A percentile compares a stretch with the other conserved stretches of the same genome.
Evolutionary conservation across 176 grass and related monocot species (phyloP).

Genomic region (Thalia dealbata): DNA sequence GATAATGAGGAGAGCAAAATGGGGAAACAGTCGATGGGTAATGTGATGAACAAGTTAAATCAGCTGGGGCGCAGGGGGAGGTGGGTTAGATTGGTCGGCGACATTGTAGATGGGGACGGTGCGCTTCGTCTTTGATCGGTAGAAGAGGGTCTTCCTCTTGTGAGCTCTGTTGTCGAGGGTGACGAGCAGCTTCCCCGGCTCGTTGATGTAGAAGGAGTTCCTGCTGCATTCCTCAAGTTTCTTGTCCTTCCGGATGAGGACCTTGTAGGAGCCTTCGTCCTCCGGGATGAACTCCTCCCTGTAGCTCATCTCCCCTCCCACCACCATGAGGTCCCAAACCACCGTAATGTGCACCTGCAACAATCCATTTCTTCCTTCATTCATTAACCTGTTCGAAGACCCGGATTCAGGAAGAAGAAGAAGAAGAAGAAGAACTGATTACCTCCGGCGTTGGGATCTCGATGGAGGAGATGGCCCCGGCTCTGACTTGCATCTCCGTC

Average conservation of each 20-base stretch:
- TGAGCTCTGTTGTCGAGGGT: constrained; percentile 24
- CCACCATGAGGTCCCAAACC: constrained; percentile 27
- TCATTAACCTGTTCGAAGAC: neutral
- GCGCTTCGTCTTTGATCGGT: constrained; percentile 36
- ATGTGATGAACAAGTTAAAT: too few species aligned
- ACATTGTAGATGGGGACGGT: constrained; percentile 31
- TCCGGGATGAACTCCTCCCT: constrained; percentile 43
- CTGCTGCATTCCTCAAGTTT: constrained; percentile 18
- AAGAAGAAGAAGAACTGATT: constrained; percentile 1
- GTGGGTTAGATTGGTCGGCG: neutral
- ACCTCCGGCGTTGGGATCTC: constrained; percentile 29
- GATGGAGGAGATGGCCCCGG: constrained; percentile 3
- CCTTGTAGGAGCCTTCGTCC: constrained; percentile 35
- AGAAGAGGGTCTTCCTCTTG: constrained; percentile 28
- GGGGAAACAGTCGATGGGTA: too few species aligned
- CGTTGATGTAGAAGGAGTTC: constrained; percentile 37
- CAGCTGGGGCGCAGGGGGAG: too few species aligned
- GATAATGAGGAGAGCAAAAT: too few species aligned
- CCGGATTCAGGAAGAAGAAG: neutral
- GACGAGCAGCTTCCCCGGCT: constrained; percentile 33
- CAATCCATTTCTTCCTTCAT: neutral
- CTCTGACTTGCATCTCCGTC: constrained; percentile 19
- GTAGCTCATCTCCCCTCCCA: constrained; percentile 41
- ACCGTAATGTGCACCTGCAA: constrained; percentile 26
- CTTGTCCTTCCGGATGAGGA: constrained; percentile 30